Base-by-base conservation (phyloP, 2,329 filamentous ascomycete species). In the Xylaria multiplex region DNA sequence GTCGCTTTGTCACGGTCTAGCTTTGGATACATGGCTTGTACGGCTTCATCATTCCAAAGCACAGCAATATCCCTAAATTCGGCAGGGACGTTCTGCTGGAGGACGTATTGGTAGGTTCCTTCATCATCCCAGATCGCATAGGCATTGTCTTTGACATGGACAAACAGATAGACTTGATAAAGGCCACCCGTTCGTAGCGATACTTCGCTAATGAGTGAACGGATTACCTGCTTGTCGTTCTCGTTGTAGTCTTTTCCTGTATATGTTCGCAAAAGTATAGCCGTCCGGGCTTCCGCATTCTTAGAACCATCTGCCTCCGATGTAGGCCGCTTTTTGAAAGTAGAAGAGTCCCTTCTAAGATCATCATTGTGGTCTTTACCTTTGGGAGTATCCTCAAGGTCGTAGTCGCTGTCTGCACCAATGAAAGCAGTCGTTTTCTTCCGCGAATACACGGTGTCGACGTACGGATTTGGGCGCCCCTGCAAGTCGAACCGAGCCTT, bases 151-250 rank as follows among this genome's bases (percentile, higher is more conserved):
- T 91, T 93, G 78, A 93, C 90, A 68, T 96, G 92, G 14, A 96
- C 86, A 30, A 96, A 84, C 35, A 96, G 81, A 74, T 92, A 92
- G 1, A 96, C 89, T 71, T 93, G 88, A 74, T 93, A 96, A 78
- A 94, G 89, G 42, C 91, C 92, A 19, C 93, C 92, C 16, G 91
- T 91, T 66, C 89, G 88, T 63, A 96, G 82, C 6, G 86, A 86
- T 32, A 96, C 82, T 77, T 97, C 93, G 65, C 88, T 90, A 71
- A 97, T 88, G 74, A 96, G 86, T 42, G 93, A 87, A 32, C 93
- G 90, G 46, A 97, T 88, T 60, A 89, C 90, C 76, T 94, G 88
- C 74, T 91, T 88, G 75, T 95, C 92, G 74, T 95, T 92, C 46
- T 91, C 86, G 32, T 89, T 92, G 77, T 93, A 97, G 32, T 86